Conservation (phyloP, 495 filamentous ascomycete species). For the Massariosphaeria phaeospora region DNA sequence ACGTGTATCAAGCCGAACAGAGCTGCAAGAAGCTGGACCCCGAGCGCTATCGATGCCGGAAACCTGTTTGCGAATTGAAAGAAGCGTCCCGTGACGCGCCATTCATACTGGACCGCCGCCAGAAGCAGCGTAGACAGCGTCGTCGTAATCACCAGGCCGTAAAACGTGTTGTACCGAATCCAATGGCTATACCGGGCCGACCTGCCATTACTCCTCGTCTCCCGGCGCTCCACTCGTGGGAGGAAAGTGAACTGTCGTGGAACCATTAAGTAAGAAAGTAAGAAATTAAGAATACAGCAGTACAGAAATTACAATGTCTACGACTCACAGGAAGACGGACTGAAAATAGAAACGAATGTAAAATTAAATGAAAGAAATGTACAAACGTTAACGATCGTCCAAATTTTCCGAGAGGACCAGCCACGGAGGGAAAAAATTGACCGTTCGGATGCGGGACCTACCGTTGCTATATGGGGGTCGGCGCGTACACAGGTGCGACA, state of each 20-base stretch:
- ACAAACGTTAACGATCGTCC: neutral
- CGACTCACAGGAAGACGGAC: no score
- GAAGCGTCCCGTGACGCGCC: slow-evolving; percentile 17
- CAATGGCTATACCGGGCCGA: neutral
- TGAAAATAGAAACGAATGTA: neutral
- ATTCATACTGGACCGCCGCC: slow-evolving; percentile 12
- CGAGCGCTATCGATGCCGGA: slow-evolving; percentile 18
- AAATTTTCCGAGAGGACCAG: slow-evolving; percentile 2
- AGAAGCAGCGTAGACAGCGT: slow-evolving; percentile 6
- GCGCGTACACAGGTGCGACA: neutral
- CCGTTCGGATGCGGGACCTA: slow-evolving; percentile 5
- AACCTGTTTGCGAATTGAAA: slow-evolving; percentile 6
- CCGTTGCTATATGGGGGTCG: slow-evolving; percentile 4
- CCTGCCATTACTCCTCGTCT: neutral
- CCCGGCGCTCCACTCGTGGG: neutral
- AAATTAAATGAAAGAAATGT: slow-evolving; percentile 1
- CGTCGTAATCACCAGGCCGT: slow-evolving; percentile 20
- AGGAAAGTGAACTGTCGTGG: slow-evolving; percentile 15
- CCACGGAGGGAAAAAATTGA: slow-evolving; percentile 6
- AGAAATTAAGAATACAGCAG: no score
- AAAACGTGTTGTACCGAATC: slow-evolving; percentile 21
- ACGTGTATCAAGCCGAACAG: slow-evolving; percentile 28
- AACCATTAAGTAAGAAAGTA: no score
- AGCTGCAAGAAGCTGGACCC: slow-evolving; percentile 21
- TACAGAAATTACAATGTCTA: no score